Percentiles rank a stretch among this genome's conserved stretches.
These are phyloP conservation scores for Arxiozyma slooffiae DNA, from an alignment of 1,139 yeast species.

Conservation along the genomic window DNA sequence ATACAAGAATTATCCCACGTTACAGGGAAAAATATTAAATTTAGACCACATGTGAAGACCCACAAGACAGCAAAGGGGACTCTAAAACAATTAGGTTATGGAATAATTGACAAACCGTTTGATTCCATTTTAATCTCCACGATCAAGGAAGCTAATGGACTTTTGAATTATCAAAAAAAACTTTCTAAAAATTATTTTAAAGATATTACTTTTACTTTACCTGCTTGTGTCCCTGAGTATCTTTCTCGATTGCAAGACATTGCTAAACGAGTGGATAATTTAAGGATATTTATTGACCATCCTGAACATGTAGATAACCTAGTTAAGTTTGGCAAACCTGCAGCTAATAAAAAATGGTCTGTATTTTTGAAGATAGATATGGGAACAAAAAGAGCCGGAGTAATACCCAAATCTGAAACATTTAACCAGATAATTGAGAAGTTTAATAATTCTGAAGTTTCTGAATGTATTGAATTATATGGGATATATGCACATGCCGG, in stretches of 20 bases:
- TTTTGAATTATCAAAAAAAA: conserved; percentile 36
- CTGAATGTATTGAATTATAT: conserved; percentile 36
- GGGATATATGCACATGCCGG: conserved; percentile 81
- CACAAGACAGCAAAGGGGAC: conserved; percentile 52
- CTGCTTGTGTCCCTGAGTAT: conserved; percentile 46
- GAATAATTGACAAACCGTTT: conserved; percentile 29
- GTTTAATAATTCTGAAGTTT: conserved; percentile 26
- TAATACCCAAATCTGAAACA: conserved; percentile 31
- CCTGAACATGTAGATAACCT: conserved; percentile 45
- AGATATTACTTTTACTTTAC: conserved; percentile 63
- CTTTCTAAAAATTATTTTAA: conserved; percentile 37
- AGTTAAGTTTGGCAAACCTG: conserved; percentile 30
- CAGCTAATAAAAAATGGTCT: conserved; percentile 39
- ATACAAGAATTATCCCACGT: conserved; percentile 18
- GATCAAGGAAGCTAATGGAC: conserved; percentile 52
- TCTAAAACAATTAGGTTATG: conserved; percentile 37
- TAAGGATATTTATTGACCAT: conserved; percentile 56
- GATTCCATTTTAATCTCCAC: conserved; percentile 62
- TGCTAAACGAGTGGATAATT: conserved; percentile 33
- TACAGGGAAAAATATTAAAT: conserved; percentile 33
- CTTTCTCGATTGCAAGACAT: conserved; percentile 44
- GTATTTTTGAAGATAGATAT: conserved; percentile 48
- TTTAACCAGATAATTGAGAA: conserved; percentile 31
- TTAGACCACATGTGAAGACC: conserved; percentile 64
- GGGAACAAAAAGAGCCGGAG: conserved; percentile 61